Evolutionary conservation across 2,329 filamentous ascomycete species (phyloP).

Genomic region (Teratosphaeria gauchensis): DNA sequence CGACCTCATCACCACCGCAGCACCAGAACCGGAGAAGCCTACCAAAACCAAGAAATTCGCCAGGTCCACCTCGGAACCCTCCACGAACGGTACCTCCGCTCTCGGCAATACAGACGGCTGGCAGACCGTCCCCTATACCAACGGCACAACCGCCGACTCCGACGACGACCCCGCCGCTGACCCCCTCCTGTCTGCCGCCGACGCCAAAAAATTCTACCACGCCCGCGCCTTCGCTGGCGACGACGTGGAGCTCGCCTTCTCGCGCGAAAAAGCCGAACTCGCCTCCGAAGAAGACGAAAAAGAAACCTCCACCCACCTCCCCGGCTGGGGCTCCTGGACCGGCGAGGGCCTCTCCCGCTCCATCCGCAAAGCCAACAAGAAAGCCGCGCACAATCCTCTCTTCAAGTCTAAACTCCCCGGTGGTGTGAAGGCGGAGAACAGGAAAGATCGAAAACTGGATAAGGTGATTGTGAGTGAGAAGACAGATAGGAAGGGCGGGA

Average conservation of each 20-base stretch:
- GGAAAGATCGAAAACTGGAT: slow-evolving; percentile 61
- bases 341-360: slow-evolving; percentile 70
- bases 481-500: slow-evolving; percentile 78
- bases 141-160: background rate
- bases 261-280: slow-evolving; percentile 63
- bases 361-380: slow-evolving; percentile 53
- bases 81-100: slow-evolving; percentile 9
- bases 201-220: slow-evolving; percentile 10
- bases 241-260: slow-evolving; percentile 73
- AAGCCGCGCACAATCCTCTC: slow-evolving; percentile 43
- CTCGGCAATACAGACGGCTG: slow-evolving; percentile 33
- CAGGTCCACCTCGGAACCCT: slow-evolving; percentile 3
- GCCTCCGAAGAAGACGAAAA: slow-evolving; percentile 74
- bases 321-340: slow-evolving; percentile 89
- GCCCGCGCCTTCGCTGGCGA: slow-evolving; percentile 68
- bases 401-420: slow-evolving; percentile 48
- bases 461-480: slow-evolving; percentile 91
- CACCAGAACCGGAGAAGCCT: slow-evolving; percentile 1
- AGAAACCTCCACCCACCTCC: slow-evolving; percentile 71
- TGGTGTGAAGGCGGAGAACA: slow-evolving; percentile 64
- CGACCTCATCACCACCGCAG: slow-evolving; percentile 9
- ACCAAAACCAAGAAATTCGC: slow-evolving; percentile 1
- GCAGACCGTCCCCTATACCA: slow-evolving; percentile 31
- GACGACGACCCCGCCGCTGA: background rate
- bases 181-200: slow-evolving; percentile 11